Conservation (phyloP, 2,329 filamentous ascomycete genomes). For the Pleoardoris graminearum region DNA sequence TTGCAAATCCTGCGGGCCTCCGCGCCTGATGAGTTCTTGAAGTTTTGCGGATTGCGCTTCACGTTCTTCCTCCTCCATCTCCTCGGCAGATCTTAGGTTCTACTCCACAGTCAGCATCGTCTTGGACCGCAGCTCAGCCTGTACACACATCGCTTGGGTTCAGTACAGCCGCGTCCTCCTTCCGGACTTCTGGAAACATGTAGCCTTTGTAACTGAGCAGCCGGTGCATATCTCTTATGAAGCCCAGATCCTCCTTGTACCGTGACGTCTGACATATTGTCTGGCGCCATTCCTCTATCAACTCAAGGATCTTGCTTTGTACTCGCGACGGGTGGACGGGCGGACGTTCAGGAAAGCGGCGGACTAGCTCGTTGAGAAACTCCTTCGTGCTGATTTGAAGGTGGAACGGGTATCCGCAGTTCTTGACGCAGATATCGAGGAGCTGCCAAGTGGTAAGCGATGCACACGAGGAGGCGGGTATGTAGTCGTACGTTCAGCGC, state of each 20-base stretch:
- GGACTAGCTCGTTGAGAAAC: conserved; percentile 96
- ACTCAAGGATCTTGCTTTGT: conserved; percentile 89
- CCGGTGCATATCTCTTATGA: conserved; percentile 96
- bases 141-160: conserved; percentile 90
- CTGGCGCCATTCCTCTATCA: conserved; percentile 96
- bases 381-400: conserved; percentile 98
- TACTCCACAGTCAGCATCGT: conserved; percentile 47
- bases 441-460: conserved; percentile 56
- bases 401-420: conserved; percentile 98
- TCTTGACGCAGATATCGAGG: conserved; percentile 98
- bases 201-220: conserved; percentile 97
- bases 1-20: conserved; percentile 88
- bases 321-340: conserved; percentile 84
- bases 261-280: conserved; percentile 98
- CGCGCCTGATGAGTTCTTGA: conserved; percentile 91
- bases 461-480: conserved; percentile 13
- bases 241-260: conserved; percentile 95
- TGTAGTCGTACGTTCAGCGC: conserved; percentile 67
- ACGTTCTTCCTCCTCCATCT: conserved; percentile 97
- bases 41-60: conserved; percentile 97
- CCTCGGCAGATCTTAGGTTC: conserved; percentile 94
- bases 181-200: conserved; percentile 86
- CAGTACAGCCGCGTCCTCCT: conserved; percentile 92
- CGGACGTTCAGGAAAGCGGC: conserved; percentile 91
- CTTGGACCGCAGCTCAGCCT: background rate